Evolutionary conservation across 805 yeast genomes (phyloP), one percentile per base, ranked within the genome.

Genomic region (Wickerhamomyces queroliae): DNA sequence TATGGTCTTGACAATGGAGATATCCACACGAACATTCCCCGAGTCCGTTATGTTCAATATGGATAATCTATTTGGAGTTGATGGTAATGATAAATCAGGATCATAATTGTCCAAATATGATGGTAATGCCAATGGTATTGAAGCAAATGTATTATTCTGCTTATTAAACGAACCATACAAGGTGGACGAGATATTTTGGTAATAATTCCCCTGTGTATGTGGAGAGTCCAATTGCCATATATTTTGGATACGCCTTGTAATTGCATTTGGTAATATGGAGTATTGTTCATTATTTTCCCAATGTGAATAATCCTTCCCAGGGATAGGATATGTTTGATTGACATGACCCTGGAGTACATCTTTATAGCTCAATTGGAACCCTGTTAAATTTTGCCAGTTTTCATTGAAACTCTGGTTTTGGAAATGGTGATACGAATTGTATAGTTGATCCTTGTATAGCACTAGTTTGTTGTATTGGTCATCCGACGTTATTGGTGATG

Each of bases 311-410:
- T 65, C 59, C 38, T 63, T 66, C 6, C 59, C 63, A 1, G 65
- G 76, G 20, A 80, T 56, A 0, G 90, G 90, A 73, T 80, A 81
- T 0, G 76, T 68, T 43, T 71, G 68, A 1, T 60, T 64, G 21
- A 66, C 66, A 36, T 69, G 60, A 11, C 73, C 72, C 5, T 63
- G 56, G 2, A 70, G 17, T 13, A 67, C 70, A 58, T 83, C 95
- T 9, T 68, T 64, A 49, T 84, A 86, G 23, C 87, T 76, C 25
- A 81, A 59, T 49, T 68, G 70, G 42, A 81, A 75, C 4, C 96
- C 96, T 0, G 93, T 83, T 13, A 86, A 57, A 49, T 84, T 82
- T 1, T 84, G 83, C 54, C 79, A 80, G 6, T 85, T 87, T 4
- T 60, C 43, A 16, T 54, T 39, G 55, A 71, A 80, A 1, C 72